Evolutionary conservation across 179 eudicot species (phyloP).

Genomic region (Beta lomatogona): DNA sequence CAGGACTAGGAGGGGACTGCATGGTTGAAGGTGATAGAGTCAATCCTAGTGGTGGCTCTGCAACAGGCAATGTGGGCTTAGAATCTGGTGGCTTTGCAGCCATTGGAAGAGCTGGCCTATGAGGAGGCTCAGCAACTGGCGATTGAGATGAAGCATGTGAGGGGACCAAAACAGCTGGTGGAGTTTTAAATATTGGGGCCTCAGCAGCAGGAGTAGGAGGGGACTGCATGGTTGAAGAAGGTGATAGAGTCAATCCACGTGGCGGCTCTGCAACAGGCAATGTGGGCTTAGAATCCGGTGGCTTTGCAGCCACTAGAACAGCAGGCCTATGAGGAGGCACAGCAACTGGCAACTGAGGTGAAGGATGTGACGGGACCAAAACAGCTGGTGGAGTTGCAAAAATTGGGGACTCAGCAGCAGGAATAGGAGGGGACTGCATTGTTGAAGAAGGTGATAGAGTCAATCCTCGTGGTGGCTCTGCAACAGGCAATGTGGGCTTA

Average conservation of each 20-base stretch:
- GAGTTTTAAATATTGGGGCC: not conserved
- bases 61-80: not conserved
- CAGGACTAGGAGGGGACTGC: slow-evolving; percentile 18
- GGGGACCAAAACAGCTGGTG: slow-evolving; percentile 13
- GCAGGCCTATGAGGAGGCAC: slow-evolving; percentile 26
- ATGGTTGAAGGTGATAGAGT: slow-evolving; percentile 8
- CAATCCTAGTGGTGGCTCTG: slow-evolving; percentile 12
- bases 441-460: too few relatives aligned
- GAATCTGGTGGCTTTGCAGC: not conserved
- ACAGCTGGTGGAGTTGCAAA: not conserved
- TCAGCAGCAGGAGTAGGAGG: slow-evolving; percentile 20
- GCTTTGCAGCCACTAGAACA: slow-evolving; percentile 26
- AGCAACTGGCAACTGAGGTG: not conserved
- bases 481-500: too few relatives aligned
- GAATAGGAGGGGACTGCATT: too few relatives aligned
- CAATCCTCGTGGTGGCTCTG: too few relatives aligned
- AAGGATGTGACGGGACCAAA: slow-evolving; percentile 5
- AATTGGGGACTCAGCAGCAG: too few relatives aligned
- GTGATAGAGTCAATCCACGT: slow-evolving; percentile 12
- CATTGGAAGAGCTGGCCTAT: slow-evolving; percentile 29
- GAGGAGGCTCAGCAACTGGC: slow-evolving; percentile 25
- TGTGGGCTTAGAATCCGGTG: slow-evolving; percentile 29
- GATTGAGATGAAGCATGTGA: slow-evolving; percentile 19
- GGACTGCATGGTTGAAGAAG: slow-evolving; percentile 24
- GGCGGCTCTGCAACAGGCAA: slow-evolving; percentile 31